phyloP scores from a whole-genome alignment of 768 basidiomycete genomes.

The Terana coerulea region DNA sequence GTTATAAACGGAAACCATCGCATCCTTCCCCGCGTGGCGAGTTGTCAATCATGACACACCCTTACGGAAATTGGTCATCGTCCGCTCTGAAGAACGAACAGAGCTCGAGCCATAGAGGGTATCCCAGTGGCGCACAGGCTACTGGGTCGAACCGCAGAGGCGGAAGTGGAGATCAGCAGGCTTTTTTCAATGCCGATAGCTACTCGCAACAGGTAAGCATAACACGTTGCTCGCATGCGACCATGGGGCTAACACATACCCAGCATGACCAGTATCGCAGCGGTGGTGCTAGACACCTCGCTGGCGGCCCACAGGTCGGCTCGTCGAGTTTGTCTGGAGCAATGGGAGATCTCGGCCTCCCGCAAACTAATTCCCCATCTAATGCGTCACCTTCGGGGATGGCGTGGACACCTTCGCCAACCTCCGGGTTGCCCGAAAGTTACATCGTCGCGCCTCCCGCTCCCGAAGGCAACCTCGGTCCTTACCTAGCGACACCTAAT shows the following conservation, averaged over 20 bases:
- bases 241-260: neutral
- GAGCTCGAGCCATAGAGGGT: conserved; percentile 11
- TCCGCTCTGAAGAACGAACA: conserved; percentile 11
- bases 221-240: conserved; percentile 2
- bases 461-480: conserved; percentile 9
- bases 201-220: conserved; percentile 34
- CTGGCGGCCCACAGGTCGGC: conserved; percentile 40
- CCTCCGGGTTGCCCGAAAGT: conserved; percentile 16
- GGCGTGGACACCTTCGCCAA: conserved; percentile 21
- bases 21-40: conserved; percentile 11
- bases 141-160: conserved; percentile 14
- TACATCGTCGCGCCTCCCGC: conserved; percentile 11
- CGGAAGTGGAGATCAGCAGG: conserved; percentile 16
- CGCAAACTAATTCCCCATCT: conserved; percentile 24
- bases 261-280: conserved; percentile 17
- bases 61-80: conserved; percentile 16
- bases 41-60: conserved; percentile 16
- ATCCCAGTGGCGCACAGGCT: conserved; percentile 9
- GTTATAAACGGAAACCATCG: conserved; percentile 10
- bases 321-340: conserved; percentile 56
- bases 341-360: conserved; percentile 50
- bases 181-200: conserved; percentile 25
- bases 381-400: conserved; percentile 23
- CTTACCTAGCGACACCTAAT: conserved; percentile 16
- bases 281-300: conserved; percentile 26